A percentile compares a stretch with the other conserved stretches of the same genome.
Conservation (phyloP, 495 filamentous ascomycete species). For the Aspergillus haitiensis region DNA sequence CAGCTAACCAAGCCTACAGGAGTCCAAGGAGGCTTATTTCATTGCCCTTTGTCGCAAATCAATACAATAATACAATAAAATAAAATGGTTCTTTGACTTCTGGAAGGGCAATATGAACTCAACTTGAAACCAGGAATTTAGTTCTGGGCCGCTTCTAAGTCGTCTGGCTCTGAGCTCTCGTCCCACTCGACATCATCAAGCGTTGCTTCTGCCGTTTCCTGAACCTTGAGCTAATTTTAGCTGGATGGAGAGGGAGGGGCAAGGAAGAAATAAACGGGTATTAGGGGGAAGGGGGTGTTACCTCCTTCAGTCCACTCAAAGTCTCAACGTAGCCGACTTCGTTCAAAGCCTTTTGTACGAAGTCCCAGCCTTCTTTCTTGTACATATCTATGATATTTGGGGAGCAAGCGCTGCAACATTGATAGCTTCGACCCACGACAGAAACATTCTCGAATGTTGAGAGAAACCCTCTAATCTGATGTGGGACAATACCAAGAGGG, state of each 20-base stretch:
- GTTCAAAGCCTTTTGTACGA: constrained; percentile 81
- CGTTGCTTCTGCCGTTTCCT: constrained; percentile 73
- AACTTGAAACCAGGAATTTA: neutral
- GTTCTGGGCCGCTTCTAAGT: constrained; percentile 29
- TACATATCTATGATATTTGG: constrained; percentile 72
- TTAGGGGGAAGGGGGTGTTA: constrained; percentile 29
- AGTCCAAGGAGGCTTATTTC: constrained; percentile 88
- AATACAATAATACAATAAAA: constrained; percentile 20
- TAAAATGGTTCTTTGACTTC: constrained; percentile 1
- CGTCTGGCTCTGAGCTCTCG: constrained; percentile 54
- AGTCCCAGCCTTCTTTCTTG: constrained; percentile 73
- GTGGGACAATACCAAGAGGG: constrained; percentile 84
- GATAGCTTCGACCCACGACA: constrained; percentile 78
- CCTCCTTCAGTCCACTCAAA: constrained; percentile 86
- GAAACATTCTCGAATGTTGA: constrained; percentile 79
- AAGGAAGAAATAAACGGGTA: neutral
- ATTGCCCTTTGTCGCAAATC: constrained; percentile 63
- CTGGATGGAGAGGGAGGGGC: neutral
- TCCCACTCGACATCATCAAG: constrained; percentile 62
- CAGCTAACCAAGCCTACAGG: constrained; percentile 52
- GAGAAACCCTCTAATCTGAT: constrained; percentile 93
- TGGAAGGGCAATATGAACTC: neutral
- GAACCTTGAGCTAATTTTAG: constrained; percentile 51
- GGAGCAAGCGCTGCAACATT: constrained; percentile 91
- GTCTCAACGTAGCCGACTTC: constrained; percentile 88